Evolutionary conservation across 495 filamentous ascomycete species (phyloP).

Genomic region (Penicillium maclennaniae): DNA sequence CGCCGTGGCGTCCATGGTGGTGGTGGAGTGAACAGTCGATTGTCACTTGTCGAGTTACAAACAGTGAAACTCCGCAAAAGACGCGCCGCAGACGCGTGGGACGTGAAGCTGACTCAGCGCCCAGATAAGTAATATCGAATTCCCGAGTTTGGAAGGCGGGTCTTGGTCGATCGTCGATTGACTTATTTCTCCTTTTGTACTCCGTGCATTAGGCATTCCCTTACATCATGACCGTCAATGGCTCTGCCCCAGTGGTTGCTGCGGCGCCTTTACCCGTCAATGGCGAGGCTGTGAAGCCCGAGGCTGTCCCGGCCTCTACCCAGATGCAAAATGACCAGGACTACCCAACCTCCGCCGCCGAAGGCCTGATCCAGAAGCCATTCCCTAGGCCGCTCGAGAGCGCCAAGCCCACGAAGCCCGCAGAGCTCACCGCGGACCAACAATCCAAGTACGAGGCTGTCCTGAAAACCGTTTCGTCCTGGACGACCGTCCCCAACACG

Average conservation of each 20-base stretch:
- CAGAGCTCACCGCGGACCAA: constrained; percentile 69
- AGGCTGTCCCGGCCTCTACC: constrained; percentile 8
- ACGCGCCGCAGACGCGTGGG: constrained; percentile 17
- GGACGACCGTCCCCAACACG: constrained; percentile 66
- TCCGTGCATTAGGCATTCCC: neutral
- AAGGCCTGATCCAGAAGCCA: constrained; percentile 62
- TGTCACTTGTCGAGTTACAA: neutral
- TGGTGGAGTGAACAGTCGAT: neutral
- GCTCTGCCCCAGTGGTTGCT: constrained; percentile 5
- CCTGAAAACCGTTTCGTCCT: constrained; percentile 60
- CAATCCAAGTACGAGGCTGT: constrained; percentile 75
- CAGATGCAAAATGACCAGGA: constrained; percentile 30
- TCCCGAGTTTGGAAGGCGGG: neutral
- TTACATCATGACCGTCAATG: constrained; percentile 13
- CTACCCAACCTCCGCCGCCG: constrained; percentile 43
- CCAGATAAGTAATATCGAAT: constrained; percentile 19
- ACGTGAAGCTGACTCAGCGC: constrained; percentile 23
- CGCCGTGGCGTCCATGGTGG: constrained; percentile 26
- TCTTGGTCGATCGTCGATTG: neutral
- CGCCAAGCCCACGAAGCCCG: constrained; percentile 49
- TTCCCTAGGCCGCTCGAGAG: constrained; percentile 58
- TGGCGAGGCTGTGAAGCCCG: constrained; percentile 13
- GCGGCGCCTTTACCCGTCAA: constrained; percentile 12
- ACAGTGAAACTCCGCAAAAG: constrained; percentile 9
- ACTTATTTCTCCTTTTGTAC: neutral